These are phyloP conservation scores for Helotiales sp. DNA, from an alignment of 2,329 filamentous ascomycete species.

Conservation along the genomic window DNA sequence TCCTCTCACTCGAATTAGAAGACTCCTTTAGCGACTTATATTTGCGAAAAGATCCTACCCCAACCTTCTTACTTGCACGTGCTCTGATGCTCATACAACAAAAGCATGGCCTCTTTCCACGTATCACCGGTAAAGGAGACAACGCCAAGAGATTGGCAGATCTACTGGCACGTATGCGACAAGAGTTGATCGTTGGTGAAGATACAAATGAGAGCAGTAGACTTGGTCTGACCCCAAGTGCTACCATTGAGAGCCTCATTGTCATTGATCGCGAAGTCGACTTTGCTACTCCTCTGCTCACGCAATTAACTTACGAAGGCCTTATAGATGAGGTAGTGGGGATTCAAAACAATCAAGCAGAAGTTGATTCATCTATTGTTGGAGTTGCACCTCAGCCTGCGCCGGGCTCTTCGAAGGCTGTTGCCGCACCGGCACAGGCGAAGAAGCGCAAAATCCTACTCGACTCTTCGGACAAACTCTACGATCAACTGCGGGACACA, in stretches of 20 bases:
- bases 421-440: constrained; percentile 59
- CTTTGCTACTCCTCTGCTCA: constrained; percentile 86
- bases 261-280: constrained; percentile 96
- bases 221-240: constrained; percentile 78
- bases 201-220: constrained; percentile 61
- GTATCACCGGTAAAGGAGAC: constrained; percentile 93
- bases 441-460: constrained; percentile 85
- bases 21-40: constrained; percentile 87
- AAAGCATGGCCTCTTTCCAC: constrained; percentile 88
- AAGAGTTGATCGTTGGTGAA: constrained; percentile 81
- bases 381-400: constrained; percentile 65
- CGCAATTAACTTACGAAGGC: constrained; percentile 95
- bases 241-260: constrained; percentile 84
- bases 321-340: constrained; percentile 91
- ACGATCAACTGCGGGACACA: constrained; percentile 81
- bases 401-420: constrained; percentile 54
- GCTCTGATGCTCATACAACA: constrained; percentile 94
- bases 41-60: constrained; percentile 84
- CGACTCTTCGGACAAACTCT: constrained; percentile 87
- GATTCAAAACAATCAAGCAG: constrained; percentile 88
- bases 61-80: constrained; percentile 84
- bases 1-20: constrained; percentile 87
- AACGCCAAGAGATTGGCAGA: constrained; percentile 88
- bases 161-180: constrained; percentile 84
- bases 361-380: constrained; percentile 87